These are phyloP conservation scores for Aphanomyces cochlioides DNA, from an alignment of 352 stramenopile species.

Conservation along the genomic window DNA sequence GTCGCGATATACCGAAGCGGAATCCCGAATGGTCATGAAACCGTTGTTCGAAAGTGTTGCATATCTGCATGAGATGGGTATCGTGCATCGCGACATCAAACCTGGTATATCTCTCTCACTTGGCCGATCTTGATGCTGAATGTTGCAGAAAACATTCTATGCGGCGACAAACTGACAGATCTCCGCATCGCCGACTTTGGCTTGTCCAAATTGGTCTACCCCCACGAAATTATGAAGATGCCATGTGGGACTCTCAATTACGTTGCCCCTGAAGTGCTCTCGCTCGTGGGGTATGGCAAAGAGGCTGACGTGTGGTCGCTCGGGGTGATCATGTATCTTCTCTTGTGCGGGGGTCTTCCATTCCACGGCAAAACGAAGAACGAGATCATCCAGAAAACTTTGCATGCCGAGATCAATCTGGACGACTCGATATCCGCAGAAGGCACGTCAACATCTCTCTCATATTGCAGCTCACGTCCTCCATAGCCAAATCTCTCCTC, in stretches of 20 bases:
- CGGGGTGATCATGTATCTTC: constrained; percentile 91
- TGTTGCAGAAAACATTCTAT: constrained; percentile 80
- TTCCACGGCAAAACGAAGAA: constrained; percentile 90
- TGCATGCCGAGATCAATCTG: constrained; percentile 81
- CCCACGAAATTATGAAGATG: constrained; percentile 92
- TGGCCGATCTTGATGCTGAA: not conserved
- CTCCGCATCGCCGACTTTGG: constrained; percentile 92
- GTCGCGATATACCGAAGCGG: constrained; percentile 81
- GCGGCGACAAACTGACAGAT: constrained; percentile 78
- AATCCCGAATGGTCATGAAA: constrained; percentile 83
- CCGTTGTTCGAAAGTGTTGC: constrained; percentile 86
- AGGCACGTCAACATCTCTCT: constrained; percentile 5
- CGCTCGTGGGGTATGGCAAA: constrained; percentile 81
- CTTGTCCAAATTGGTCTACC: constrained; percentile 89
- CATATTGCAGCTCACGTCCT: not conserved
- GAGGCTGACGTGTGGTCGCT: constrained; percentile 92
- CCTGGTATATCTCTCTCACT: constrained; percentile 35
- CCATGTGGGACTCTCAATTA: constrained; percentile 92
- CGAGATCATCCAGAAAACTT: constrained; percentile 90
- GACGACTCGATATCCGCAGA: constrained; percentile 59
- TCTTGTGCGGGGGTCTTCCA: constrained; percentile 84
- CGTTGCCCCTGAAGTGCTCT: constrained; percentile 90
- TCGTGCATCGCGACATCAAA: constrained; percentile 88
- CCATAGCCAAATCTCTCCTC: constrained; percentile 57
- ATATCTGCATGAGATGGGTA: constrained; percentile 89